Base-by-base conservation (phyloP, 495 filamentous ascomycete species). In the Darksidea phi region DNA sequence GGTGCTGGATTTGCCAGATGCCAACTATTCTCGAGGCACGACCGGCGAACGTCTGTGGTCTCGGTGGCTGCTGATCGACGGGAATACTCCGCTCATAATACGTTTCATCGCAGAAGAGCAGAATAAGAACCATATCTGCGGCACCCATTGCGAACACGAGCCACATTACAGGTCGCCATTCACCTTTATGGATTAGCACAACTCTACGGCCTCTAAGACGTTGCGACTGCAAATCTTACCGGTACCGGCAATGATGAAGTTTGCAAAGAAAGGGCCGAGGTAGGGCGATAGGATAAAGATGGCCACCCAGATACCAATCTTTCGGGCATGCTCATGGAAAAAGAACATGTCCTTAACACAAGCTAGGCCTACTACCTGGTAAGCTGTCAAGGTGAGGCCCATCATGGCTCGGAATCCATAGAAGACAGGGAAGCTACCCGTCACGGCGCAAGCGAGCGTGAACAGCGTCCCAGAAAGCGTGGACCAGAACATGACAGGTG, bases 271-370 rank as follows among this genome's bases (percentile, higher is more conserved):
- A 0, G 84, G 84, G 0, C 84, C 84, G 34, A 86, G 68, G 63
- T 83, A 87, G 0, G 84, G 84, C 7, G 79, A 81, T 11, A 85
- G 75, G 48, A 82, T 74, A 49, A 81, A 74, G 26, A 76, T 74
- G 20, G 63, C 74, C 48, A 77, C 74, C 82, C 82, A 85, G 65
- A 83, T 77, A 68, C 86, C 85, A 70, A 87, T 87, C 67, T 85
- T 85, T 11, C 82, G 75, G 17, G 76, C 77, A 50, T 82, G 81
- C 59, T 86, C 82, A 59, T 86, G 83, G 70, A 86, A 79, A 76
- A 83, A 87, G 73, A 85, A 87, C 49, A 85, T 75, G 71, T 86
- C 84, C 64, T 86, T 83, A 64, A 86, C 80, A 67, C 80, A 84
- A 75, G 85, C 84, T 18, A 87, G 73, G 1, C 82, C 83, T 26